Conservation (phyloP, 164 flowering plant genomes). For the Aristolochia californica region DNA sequence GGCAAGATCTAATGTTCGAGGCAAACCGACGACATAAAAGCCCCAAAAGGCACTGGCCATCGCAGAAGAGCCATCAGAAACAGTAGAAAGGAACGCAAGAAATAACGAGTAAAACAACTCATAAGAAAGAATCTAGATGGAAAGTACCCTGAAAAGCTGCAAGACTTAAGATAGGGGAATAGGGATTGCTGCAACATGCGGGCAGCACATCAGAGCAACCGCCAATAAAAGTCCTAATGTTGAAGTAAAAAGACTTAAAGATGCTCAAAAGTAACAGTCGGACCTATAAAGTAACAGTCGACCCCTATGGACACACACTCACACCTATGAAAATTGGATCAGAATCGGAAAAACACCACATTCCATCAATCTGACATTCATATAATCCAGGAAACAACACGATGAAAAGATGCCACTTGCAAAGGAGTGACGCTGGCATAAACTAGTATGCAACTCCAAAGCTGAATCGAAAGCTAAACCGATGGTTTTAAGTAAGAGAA, state of each 20-base stretch:
- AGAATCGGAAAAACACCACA: not conserved
- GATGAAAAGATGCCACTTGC: no score
- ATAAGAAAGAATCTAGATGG: not conserved
- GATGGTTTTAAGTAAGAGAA: no score
- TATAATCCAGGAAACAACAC: no score
- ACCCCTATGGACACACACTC: no score
- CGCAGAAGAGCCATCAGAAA: not conserved
- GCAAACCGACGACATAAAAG: not conserved
- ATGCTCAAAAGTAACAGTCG: not conserved
- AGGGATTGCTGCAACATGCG: not conserved
- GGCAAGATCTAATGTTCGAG: no score
- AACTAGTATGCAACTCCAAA: no score
- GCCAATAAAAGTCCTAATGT: not conserved
- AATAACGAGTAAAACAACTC: not conserved
- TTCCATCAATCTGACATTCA: not conserved
- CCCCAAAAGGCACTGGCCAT: not conserved
- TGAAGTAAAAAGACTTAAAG: not conserved
- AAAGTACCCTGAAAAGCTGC: conserved; percentile 6
- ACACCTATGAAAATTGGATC: no score
- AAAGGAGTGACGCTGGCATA: no score
- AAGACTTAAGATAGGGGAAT: not conserved
- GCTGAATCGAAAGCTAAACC: no score
- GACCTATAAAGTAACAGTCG: no score
- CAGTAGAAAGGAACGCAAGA: not conserved
- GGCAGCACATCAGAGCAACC: not conserved